Percentiles rank a stretch among this genome's conserved stretches.
These are phyloP conservation scores for Veloporphyrellus conicus DNA, from an alignment of 1,284 basidiomycete genomes.

Conservation along the genomic window DNA sequence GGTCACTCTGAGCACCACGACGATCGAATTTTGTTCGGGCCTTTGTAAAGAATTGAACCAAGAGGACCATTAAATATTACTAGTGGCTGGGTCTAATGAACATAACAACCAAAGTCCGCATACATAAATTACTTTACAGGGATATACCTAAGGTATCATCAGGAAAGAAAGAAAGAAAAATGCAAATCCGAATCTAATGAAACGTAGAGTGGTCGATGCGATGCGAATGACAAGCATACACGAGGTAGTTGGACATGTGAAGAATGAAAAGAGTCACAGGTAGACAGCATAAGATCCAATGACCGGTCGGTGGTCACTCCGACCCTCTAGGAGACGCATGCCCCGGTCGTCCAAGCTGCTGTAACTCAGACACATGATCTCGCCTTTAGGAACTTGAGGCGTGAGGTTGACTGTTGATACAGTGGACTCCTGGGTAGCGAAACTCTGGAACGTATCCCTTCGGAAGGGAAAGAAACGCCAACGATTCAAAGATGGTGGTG, in stretches of 20 bases:
- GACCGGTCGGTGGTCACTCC: slow-evolving; percentile 76
- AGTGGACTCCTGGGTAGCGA: slow-evolving; percentile 28
- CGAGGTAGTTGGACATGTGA: background rate
- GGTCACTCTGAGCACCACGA: no score
- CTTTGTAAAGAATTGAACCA: no score
- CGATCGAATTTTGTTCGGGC: no score
- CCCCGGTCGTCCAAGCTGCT: slow-evolving; percentile 69
- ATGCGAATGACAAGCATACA: slow-evolving; percentile 9
- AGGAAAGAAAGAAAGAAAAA: slow-evolving; percentile 1
- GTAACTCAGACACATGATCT: slow-evolving; percentile 67
- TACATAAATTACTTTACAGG: slow-evolving; percentile 20
- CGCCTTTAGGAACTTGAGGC: slow-evolving; percentile 47
- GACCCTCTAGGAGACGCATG: slow-evolving; percentile 73
- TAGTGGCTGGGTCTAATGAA: slow-evolving; percentile 7
- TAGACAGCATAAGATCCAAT: slow-evolving; percentile 70
- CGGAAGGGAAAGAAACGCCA: slow-evolving; percentile 61
- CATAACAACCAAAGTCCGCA: slow-evolving; percentile 5
- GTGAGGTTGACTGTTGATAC: slow-evolving; percentile 20
- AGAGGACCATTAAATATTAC: background rate
- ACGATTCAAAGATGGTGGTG: slow-evolving; percentile 34
- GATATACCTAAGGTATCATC: slow-evolving; percentile 18
- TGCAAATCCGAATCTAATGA: slow-evolving; percentile 1
- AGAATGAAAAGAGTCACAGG: slow-evolving; percentile 31
- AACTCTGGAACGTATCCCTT: slow-evolving; percentile 33
- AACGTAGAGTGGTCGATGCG: slow-evolving; percentile 8